These are phyloP conservation scores for Stephanodiscus triporus DNA, from an alignment of 108 stramenopile genomes.

Conservation along the genomic window DNA sequence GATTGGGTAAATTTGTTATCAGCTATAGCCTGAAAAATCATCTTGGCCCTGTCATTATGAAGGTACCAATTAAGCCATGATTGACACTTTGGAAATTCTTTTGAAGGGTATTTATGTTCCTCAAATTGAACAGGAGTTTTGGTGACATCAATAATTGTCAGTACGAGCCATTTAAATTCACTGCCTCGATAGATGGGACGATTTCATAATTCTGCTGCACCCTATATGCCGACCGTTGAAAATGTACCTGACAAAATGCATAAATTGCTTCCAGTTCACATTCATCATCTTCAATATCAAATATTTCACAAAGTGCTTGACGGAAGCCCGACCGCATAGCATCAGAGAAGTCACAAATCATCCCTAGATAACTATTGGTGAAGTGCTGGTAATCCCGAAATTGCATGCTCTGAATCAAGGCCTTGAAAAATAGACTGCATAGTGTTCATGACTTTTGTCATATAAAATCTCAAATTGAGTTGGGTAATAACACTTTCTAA, in stretches of 20 bases:
- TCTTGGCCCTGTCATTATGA: too few species aligned
- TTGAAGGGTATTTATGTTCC: not conserved
- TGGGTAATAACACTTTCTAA: not conserved
- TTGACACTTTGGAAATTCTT: too few species aligned
- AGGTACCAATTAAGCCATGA: too few species aligned
- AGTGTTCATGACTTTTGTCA: not conserved
- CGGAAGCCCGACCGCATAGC: not conserved
- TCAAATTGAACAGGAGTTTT: not conserved
- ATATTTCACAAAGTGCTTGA: not conserved
- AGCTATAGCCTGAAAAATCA: too few species aligned
- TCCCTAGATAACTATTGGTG: not conserved
- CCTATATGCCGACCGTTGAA: not conserved
- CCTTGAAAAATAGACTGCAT: not conserved
- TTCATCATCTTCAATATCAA: not conserved
- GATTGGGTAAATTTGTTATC: too few species aligned
- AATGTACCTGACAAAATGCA: constrained; percentile 4
- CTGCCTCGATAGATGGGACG: not conserved
- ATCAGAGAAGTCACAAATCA: constrained; percentile 14
- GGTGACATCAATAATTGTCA: too few species aligned
- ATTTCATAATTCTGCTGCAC: not conserved
- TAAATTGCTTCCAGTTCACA: not conserved
- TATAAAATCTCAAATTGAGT: constrained; percentile 6
- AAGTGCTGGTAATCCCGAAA: not conserved
- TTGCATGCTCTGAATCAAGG: not conserved
- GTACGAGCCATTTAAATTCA: not conserved